A percentile compares a stretch with the other conserved stretches of the same genome.
These are phyloP conservation scores for Ilex aquifolium DNA, from an alignment of 257 asterid genomes.

Conservation along the genomic window DNA sequence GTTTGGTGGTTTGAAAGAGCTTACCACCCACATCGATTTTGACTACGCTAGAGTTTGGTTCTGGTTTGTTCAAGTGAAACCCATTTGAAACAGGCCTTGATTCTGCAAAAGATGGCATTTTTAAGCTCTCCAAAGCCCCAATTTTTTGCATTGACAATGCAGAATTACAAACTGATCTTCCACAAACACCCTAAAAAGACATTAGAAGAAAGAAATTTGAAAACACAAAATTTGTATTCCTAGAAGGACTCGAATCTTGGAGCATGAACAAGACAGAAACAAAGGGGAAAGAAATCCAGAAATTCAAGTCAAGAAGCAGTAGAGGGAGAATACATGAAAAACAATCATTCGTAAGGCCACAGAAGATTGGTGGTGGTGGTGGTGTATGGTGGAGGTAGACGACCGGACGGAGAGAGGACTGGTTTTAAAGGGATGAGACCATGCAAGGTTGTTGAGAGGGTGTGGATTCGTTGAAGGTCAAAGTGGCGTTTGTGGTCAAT, in stretches of 20 bases:
- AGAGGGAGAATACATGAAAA: not conserved
- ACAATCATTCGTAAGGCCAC: too few species aligned
- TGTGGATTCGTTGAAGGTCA: conserved; percentile 23
- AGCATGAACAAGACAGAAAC: not conserved
- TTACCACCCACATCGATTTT: conserved; percentile 93
- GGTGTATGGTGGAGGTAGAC: not conserved
- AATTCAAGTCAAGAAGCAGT: not conserved
- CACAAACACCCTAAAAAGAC: too few species aligned
- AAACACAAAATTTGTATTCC: too few species aligned
- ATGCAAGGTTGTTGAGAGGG: not conserved
- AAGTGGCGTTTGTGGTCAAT: conserved; percentile 14
- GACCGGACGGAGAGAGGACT: not conserved
- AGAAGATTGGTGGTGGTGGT: too few species aligned
- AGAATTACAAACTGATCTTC: too few species aligned
- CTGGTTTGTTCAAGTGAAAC: conserved; percentile 15
- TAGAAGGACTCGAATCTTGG: too few species aligned
- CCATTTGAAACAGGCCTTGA: conserved; percentile 25
- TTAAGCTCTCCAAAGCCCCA: conserved; percentile 6
- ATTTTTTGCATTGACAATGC: not conserved
- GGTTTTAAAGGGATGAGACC: not conserved
- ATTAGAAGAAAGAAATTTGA: too few species aligned
- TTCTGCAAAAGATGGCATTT: conserved; percentile 71
- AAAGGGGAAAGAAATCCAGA: not conserved
- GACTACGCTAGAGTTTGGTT: conserved; percentile 45
- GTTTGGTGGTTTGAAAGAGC: conserved; percentile 83